phyloP scores from a whole-genome alignment of 73 alveolate species.

The Symbiodinium natans region DNA sequence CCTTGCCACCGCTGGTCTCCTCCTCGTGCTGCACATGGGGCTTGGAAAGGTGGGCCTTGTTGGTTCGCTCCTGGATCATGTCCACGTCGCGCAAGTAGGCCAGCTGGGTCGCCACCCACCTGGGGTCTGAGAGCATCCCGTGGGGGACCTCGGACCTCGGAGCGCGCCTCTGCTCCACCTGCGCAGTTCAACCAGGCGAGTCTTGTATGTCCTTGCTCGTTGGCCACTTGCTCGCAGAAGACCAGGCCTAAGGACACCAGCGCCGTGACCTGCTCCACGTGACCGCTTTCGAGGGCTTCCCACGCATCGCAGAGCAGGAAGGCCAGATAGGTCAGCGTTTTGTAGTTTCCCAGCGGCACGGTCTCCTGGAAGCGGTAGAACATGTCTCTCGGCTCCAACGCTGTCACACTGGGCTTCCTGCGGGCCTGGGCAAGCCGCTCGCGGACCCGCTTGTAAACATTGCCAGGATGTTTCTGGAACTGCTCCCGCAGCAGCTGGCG shows the following conservation, averaged over 20 bases:
- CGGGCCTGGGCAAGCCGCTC: conserved; percentile 7
- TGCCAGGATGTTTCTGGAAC: neutral
- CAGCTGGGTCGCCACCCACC: neutral
- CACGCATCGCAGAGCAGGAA: neutral
- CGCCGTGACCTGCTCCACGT: neutral
- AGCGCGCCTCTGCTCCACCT: neutral
- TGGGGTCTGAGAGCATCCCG: conserved; percentile 17
- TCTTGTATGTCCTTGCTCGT: neutral
- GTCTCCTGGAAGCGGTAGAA: neutral
- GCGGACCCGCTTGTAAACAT: neutral
- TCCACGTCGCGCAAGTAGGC: conserved; percentile 25
- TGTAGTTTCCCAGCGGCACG: neutral
- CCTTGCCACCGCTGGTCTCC: neutral
- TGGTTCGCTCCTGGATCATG: neutral
- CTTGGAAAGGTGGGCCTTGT: neutral
- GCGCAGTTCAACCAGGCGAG: neutral
- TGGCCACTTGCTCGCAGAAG: neutral
- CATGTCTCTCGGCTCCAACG: conserved; percentile 30
- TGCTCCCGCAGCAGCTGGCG: neutral
- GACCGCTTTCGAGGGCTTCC: neutral
- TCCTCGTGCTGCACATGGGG: neutral
- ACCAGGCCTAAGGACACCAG: neutral
- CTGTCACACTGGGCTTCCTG: neutral
- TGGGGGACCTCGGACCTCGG: neutral
- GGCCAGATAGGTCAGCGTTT: neutral